Base-by-base conservation (phyloP, 2,329 filamentous ascomycete species). In the Metarhizium humberi region DNA sequence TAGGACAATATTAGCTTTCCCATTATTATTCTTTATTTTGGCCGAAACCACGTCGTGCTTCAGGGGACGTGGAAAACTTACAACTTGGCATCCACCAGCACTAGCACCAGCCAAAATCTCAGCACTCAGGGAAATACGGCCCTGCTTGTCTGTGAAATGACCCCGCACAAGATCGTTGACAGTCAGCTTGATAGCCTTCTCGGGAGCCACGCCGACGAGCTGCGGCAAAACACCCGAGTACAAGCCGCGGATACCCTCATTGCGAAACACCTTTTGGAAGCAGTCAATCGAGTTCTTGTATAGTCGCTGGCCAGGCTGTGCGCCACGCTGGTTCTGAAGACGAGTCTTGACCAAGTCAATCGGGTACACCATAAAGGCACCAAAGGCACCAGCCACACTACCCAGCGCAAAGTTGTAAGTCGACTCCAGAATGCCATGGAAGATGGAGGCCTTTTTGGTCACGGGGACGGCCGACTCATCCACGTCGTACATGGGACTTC, bases 211-310 rank as follows among this genome's bases (percentile, higher is more conserved):
- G 71, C 94, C 94, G 59, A 99, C 90, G 49, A 99, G 81, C 77
- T 99, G 94, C 11, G 94, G 94, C 53, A 96, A 72, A 20, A 99
- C 90, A 68, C 94, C 94, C 51, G 92, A 95, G 76, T 99, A 99
- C 51, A 99, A 74, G 25, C 94, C 94, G 43, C 78, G 80, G 71
- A 95, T 80, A 55, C 94, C 94, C 73, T 99, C 94, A 66, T 97
- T 96, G 59, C 85, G 84, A 59, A 97, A 77, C 45, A 99, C 92
- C 75, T 97, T 99, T 69, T 82, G 85, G 58, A 92, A 91, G 71
- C 94, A 99, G 73, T 99, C 94, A 60, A 96, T 74, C 50, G 92
- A 97, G 78, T 99, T 99, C 74, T 95, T 96, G 76, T 99, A 99
- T 58, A 97, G 75, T 58, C 88, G 79, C 71, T 96, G 87, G 56